A percentile compares a stretch with the other conserved stretches of the same genome.
phyloP scores from a whole-genome alignment of 2,329 filamentous ascomycete species.

The Aspergillus novoparasiticus region DNA sequence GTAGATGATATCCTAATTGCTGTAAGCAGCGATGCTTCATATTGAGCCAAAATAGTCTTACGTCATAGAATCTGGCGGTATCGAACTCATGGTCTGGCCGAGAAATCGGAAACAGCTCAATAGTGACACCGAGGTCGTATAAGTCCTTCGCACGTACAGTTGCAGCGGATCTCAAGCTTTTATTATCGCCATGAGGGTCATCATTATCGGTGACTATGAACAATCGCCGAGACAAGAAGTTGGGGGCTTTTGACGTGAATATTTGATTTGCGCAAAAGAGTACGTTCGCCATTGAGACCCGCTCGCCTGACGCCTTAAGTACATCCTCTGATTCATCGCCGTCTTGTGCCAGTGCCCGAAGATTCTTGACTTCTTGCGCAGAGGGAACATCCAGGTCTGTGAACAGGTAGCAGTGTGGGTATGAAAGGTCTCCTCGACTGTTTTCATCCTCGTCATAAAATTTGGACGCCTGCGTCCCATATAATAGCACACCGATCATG shows the following conservation, averaged over 20 bases:
- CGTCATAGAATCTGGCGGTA: slow-evolving; percentile 85
- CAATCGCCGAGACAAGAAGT: slow-evolving; percentile 88
- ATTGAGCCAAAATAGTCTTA: slow-evolving; percentile 42
- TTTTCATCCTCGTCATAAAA: slow-evolving; percentile 69
- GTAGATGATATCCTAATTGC: slow-evolving; percentile 81
- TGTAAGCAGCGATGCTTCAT: slow-evolving; percentile 20
- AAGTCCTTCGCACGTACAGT: slow-evolving; percentile 89
- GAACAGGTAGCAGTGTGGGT: slow-evolving; percentile 90
- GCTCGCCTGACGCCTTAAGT: slow-evolving; percentile 68
- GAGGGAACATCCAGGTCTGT: slow-evolving; percentile 85
- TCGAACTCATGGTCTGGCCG: slow-evolving; percentile 73
- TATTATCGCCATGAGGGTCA: slow-evolving; percentile 74
- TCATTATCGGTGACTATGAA: slow-evolving; percentile 97
- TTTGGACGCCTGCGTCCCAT: slow-evolving; percentile 83
- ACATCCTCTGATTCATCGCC: slow-evolving; percentile 71
- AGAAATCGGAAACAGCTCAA: slow-evolving; percentile 91
- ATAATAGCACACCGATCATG: slow-evolving; percentile 94
- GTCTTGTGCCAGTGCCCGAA: slow-evolving; percentile 77
- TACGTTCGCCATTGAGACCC: slow-evolving; percentile 81
- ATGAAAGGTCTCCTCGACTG: slow-evolving; percentile 61
- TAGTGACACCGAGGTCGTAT: slow-evolving; percentile 87
- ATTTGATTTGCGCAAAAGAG: slow-evolving; percentile 95
- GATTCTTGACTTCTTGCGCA: slow-evolving; percentile 78
- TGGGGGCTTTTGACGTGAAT: slow-evolving; percentile 91
- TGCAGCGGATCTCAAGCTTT: slow-evolving; percentile 72